Evolutionary conservation across 495 filamentous ascomycete genomes (phyloP).

Genomic region (Penicillium coffeae): DNA sequence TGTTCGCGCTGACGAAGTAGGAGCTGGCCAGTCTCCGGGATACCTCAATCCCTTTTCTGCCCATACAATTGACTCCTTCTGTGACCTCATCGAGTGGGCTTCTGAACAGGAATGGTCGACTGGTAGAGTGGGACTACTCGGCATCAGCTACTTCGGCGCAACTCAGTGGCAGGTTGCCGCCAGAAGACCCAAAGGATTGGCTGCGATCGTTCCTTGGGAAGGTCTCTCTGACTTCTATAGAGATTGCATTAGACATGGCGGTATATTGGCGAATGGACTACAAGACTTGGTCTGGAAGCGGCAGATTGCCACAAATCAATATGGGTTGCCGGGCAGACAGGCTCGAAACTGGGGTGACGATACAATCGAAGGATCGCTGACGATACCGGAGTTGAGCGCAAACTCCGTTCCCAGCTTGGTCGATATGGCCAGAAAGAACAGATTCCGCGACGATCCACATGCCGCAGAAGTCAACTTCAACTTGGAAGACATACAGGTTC

Average conservation of each 20-base stretch:
- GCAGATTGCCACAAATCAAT: slow-evolving; percentile 59
- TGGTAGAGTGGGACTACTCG: slow-evolving; percentile 59
- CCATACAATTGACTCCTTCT: slow-evolving; percentile 55
- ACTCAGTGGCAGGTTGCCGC: slow-evolving; percentile 63
- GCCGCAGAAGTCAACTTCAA: slow-evolving; percentile 28
- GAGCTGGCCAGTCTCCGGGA: slow-evolving; percentile 55
- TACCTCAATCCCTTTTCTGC: slow-evolving; percentile 57
- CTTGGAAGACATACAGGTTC: slow-evolving; percentile 54
- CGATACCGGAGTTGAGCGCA: slow-evolving; percentile 51
- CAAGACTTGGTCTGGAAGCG: slow-evolving; percentile 63
- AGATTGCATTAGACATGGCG: slow-evolving; percentile 59
- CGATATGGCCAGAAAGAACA: slow-evolving; percentile 48
- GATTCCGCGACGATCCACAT: slow-evolving; percentile 44
- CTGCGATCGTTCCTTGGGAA: slow-evolving; percentile 53
- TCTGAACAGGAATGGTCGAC: slow-evolving; percentile 57
- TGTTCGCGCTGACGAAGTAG: slow-evolving; percentile 57
- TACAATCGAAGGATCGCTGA: slow-evolving; percentile 59
- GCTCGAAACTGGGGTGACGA: slow-evolving; percentile 41
- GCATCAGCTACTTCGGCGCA: slow-evolving; percentile 60
- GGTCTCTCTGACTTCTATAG: slow-evolving; percentile 65
- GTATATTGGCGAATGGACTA: slow-evolving; percentile 59
- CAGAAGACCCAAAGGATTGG: slow-evolving; percentile 53
- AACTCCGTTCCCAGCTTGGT: slow-evolving; percentile 55
- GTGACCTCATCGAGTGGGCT: slow-evolving; percentile 60
- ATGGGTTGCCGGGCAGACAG: slow-evolving; percentile 44